Percentiles rank a stretch among this genome's conserved stretches.
Evolutionary conservation across 495 filamentous ascomycete species (phyloP).

Genomic region (Penicillium dipodomyicola): DNA sequence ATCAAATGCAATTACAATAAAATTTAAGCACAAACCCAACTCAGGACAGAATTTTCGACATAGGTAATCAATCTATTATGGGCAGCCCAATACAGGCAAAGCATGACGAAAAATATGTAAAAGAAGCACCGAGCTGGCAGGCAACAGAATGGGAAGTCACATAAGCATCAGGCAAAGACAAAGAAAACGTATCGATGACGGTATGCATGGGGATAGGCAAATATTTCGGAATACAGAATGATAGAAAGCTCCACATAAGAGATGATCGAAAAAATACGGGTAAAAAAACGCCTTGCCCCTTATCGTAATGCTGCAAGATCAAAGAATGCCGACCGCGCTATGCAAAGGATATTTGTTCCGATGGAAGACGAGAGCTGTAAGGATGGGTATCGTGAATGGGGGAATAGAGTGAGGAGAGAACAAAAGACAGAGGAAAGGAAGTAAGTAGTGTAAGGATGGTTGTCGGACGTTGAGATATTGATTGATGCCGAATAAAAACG

Average conservation of each 20-base stretch:
- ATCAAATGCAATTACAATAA: not conserved
- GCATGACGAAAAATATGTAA: constrained; percentile 8
- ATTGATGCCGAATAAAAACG: constrained; percentile 17
- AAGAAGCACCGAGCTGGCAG: not conserved
- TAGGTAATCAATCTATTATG: constrained; percentile 15
- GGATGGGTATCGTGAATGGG: constrained; percentile 31
- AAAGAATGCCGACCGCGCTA: constrained; percentile 47
- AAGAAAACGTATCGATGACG: constrained; percentile 10
- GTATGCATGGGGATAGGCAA: constrained; percentile 8
- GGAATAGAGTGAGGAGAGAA: constrained; percentile 8
- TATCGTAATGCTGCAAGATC: constrained; percentile 40
- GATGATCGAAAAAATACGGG: constrained; percentile 15
- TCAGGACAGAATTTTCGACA: not conserved
- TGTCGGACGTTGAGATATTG: constrained; percentile 14
- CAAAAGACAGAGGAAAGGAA: constrained; percentile 11
- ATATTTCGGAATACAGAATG: constrained; percentile 9
- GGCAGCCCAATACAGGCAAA: constrained; percentile 7
- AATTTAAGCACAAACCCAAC: not conserved
- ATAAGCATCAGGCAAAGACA: constrained; percentile 8
- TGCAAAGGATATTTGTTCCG: constrained; percentile 38
- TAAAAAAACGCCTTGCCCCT: constrained; percentile 36
- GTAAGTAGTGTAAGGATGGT: constrained; percentile 6
- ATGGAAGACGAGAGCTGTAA: constrained; percentile 27
- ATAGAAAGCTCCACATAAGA: constrained; percentile 10
- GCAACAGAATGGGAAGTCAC: constrained; percentile 2